phyloP scores from a whole-genome alignment of 164 flowering plant species.

The Magnolia kwangsiensis region DNA sequence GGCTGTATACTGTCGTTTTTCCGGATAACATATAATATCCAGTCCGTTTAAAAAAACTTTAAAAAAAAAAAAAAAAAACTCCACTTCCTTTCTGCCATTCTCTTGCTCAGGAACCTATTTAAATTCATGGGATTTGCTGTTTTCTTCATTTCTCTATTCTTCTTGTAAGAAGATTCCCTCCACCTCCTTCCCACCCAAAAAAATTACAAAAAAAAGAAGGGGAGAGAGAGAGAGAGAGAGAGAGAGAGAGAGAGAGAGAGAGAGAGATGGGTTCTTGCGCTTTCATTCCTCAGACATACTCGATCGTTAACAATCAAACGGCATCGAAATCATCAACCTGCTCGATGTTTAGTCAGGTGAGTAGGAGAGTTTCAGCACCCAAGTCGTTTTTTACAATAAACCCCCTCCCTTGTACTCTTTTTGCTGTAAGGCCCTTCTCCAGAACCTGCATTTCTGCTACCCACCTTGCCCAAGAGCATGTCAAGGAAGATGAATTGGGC shows the following conservation, averaged over 20 bases:
- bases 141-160: neutral
- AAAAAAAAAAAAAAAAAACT: neutral
- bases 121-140: neutral
- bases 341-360: neutral
- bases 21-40: too few relatives aligned
- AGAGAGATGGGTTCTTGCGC: neutral
- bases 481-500: slow-evolving; percentile 12
- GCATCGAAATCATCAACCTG: neutral
- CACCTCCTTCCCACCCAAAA: neutral
- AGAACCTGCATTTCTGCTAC: slow-evolving; percentile 1
- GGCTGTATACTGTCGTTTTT: too few relatives aligned
- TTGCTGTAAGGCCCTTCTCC: neutral
- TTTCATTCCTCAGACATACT: neutral
- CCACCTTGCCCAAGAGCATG: neutral
- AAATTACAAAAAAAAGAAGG: too few relatives aligned
- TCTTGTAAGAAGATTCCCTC: neutral
- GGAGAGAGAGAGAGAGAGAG: neutral
- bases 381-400: neutral
- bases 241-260: neutral
- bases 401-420: neutral
- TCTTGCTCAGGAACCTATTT: neutral
- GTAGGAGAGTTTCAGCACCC: slow-evolving; percentile 1
- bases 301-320: neutral
- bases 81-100: neutral
- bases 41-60: too few relatives aligned